These are phyloP conservation scores for Polyplosphaeria fusca DNA, from an alignment of 495 filamentous ascomycete genomes.

Conservation along the genomic window DNA sequence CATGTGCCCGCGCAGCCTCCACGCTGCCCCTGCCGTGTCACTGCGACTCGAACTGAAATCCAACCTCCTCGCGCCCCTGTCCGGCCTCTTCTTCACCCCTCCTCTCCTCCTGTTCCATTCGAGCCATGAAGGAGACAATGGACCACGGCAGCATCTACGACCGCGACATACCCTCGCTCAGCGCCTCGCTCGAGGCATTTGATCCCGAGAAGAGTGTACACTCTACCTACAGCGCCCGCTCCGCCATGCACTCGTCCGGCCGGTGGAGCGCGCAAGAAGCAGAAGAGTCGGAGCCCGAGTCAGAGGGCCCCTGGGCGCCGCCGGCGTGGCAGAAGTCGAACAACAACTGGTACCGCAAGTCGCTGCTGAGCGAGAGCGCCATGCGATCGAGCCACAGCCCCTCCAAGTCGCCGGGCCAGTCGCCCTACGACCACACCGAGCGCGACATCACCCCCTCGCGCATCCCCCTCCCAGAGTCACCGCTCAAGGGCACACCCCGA, in stretches of 20 bases:
- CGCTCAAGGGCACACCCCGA: constrained; percentile 43
- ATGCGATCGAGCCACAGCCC: constrained; percentile 46
- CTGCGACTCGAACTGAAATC: constrained; percentile 11
- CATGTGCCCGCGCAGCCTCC: constrained; percentile 29
- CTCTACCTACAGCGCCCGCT: constrained; percentile 23
- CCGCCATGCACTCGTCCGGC: constrained; percentile 27
- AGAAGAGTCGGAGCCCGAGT: constrained; percentile 39
- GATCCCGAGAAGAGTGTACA: constrained; percentile 33
- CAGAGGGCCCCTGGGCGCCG: constrained; percentile 56
- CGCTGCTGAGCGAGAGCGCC: constrained; percentile 42
- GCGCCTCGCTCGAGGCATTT: constrained; percentile 30
- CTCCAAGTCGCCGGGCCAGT: constrained; percentile 53
- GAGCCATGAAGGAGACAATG: constrained; percentile 22
- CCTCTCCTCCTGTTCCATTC: background rate
- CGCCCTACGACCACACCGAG: constrained; percentile 57
- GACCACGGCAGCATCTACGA: constrained; percentile 28
- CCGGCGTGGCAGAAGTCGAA: constrained; percentile 56
- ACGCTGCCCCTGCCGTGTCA: constrained; percentile 15
- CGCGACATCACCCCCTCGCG: constrained; percentile 58
- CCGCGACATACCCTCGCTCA: constrained; percentile 31
- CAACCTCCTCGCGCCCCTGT: constrained; percentile 12
- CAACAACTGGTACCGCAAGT: constrained; percentile 62
- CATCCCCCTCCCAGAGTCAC: constrained; percentile 56
- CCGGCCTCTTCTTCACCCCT: constrained; percentile 2
- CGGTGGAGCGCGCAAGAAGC: constrained; percentile 30